Evolutionary conservation across 495 filamentous ascomycete genomes (phyloP).

Genomic region (Rhypophila decipiens): DNA sequence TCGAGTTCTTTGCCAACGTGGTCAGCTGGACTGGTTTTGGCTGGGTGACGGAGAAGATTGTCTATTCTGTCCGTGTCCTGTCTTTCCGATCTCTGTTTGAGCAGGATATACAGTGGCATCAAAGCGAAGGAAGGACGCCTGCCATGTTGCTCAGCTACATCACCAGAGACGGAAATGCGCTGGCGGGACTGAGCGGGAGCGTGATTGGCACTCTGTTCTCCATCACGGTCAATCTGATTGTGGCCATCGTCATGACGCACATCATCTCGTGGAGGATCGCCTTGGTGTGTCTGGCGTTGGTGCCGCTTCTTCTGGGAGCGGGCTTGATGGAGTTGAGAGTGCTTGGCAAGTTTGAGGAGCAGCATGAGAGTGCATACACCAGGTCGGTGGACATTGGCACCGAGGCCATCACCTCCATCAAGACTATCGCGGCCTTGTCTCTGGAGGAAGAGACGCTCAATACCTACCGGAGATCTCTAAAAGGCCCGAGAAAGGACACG

Average conservation of each 20-base stretch:
- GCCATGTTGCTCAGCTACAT: slow-evolving; percentile 74
- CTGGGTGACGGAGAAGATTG: slow-evolving; percentile 63
- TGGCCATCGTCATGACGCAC: slow-evolving; percentile 54
- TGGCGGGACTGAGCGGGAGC: slow-evolving; percentile 69
- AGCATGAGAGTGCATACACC: slow-evolving; percentile 63
- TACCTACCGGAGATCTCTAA: slow-evolving; percentile 44
- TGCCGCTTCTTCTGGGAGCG: slow-evolving; percentile 68
- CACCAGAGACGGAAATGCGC: slow-evolving; percentile 69
- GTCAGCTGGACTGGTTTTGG: slow-evolving; percentile 64
- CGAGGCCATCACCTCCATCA: slow-evolving; percentile 77
- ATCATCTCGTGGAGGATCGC: slow-evolving; percentile 84
- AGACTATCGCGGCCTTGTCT: slow-evolving; percentile 69
- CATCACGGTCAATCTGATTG: slow-evolving; percentile 61
- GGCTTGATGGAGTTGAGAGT: slow-evolving; percentile 67
- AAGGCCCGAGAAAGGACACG: slow-evolving; percentile 9
- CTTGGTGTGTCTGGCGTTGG: slow-evolving; percentile 67
- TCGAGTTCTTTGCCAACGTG: slow-evolving; percentile 61
- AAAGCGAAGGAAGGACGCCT: slow-evolving; percentile 70
- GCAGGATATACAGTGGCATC: slow-evolving; percentile 81
- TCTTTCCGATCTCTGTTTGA: slow-evolving; percentile 79
- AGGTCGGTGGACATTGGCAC: slow-evolving; percentile 69
- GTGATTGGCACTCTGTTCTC: slow-evolving; percentile 73
- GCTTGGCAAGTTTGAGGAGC: slow-evolving; percentile 62
- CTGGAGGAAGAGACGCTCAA: slow-evolving; percentile 56
- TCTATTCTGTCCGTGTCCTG: slow-evolving; percentile 68